These are phyloP conservation scores for Lippia alba DNA, from an alignment of 305 asterid species.

Conservation along the genomic window DNA sequence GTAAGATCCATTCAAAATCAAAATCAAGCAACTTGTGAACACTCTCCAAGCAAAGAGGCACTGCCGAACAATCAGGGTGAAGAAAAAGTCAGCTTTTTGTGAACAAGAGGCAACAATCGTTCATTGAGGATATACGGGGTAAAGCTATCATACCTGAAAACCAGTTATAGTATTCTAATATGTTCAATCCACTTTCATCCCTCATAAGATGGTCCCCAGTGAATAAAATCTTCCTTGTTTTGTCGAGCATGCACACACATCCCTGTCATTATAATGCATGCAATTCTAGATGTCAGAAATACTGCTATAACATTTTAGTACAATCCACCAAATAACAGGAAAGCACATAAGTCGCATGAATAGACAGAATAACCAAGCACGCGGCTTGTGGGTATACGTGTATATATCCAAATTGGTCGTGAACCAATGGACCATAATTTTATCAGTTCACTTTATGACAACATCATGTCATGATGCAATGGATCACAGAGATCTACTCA, in stretches of 20 bases:
- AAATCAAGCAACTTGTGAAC: slow-evolving; percentile 56
- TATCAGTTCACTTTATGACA: background rate
- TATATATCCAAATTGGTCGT: background rate
- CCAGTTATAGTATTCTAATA: slow-evolving; percentile 55
- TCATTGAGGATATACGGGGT: background rate
- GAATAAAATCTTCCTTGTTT: slow-evolving; percentile 57
- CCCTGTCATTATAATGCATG: slow-evolving; percentile 52
- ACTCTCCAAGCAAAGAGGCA: slow-evolving; percentile 53
- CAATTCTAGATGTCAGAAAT: slow-evolving; percentile 28
- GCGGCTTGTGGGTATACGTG: background rate
- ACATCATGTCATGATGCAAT: background rate
- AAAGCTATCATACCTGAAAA: slow-evolving; percentile 52
- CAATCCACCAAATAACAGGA: slow-evolving; percentile 15
- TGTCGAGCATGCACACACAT: slow-evolving; percentile 65
- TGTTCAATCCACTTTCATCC: slow-evolving; percentile 55
- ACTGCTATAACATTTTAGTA: slow-evolving; percentile 20
- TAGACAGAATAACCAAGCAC: background rate
- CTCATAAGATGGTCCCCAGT: slow-evolving; percentile 69
- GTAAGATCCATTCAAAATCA: slow-evolving; percentile 77
- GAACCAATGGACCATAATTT: background rate
- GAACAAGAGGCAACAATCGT: background rate
- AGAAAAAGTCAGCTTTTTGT: background rate
- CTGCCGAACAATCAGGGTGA: slow-evolving; percentile 36
- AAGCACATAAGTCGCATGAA: slow-evolving; percentile 13
- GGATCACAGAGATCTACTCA: slow-evolving; percentile 37